Base-by-base conservation (phyloP, 2,329 filamentous ascomycete genomes). In the Byssochlamys sp. region DNA sequence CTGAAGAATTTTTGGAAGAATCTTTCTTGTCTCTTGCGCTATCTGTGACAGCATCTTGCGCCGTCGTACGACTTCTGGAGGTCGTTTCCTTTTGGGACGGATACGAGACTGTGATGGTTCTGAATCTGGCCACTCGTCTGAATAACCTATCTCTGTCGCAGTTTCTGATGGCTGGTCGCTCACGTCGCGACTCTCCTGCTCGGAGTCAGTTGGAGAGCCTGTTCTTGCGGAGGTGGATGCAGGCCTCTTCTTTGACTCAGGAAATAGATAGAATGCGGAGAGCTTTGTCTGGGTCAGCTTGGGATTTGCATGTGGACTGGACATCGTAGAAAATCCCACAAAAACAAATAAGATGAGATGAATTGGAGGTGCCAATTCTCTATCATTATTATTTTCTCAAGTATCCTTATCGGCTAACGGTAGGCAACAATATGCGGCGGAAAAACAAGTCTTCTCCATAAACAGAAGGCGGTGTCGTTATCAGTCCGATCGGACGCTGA, bases 1-100 rank as follows among this genome's bases (percentile, higher is more conserved):
- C 11, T 69, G 59, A 2, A 84, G 69, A 27, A 84, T 74, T 6
- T 66, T 69, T 1, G 80, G 80, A 0, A 84, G 74, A 4, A 77
- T 68, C 2, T 62, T 60, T 39, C 71, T 73, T 9, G 81, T 84
- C 62, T 83, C 80, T 54, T 69, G 66, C 4, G 80, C 79, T 19
- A 75, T 68, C 6, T 67, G 69, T 9, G 71, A 69, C n/a, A 83
- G 73, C 9, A 58, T 59, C 54, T 57, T 62, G 53, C 63, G 62
- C 35, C 57, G 52, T 5, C 35, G 50, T 45, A 54, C 24, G 49
- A 56, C 57, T 26, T 49, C 54, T 52, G 25, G 24, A 56, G 56
- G 33, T 33, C 26, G 55, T 10, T 56, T 5, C 14, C 33, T 50
- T 29, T 48, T 52, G 24, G 53, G 53, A 12, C 35, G 49, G 24